Base-by-base conservation (phyloP, 2,329 filamentous ascomycete species). In the Falciphora oryzae region DNA sequence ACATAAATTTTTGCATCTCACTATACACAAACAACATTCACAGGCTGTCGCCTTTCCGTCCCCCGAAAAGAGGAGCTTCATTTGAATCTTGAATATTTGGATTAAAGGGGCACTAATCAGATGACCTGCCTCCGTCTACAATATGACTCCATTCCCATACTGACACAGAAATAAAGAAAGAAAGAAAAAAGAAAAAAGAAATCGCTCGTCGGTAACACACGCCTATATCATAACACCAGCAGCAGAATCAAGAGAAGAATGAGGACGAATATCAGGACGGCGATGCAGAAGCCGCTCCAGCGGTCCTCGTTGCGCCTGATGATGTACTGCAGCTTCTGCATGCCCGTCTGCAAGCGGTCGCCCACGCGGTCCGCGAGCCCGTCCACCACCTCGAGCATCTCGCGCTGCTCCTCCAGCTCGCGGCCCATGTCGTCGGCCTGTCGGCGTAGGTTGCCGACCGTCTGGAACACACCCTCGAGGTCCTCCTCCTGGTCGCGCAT, bases 341-440 rank as follows among this genome's bases (percentile, higher is more conserved):
- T 86, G 27, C 95, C 95, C 65, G 84, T 92, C 78, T 92, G 87
- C 71, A 99, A 77, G 73, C 95, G 89, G 1, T 92, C 91, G 18
- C 92, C 91, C 1, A 99, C 93, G 44, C 94, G 84, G 75, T 98
- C 93, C 4, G 92, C 92, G 65, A 96, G 81, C 35, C 83, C 85
- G 76, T 98, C 94, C 57, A 96, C 90, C 63, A 91, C 88, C 68
- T 95, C 89, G 65, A 99, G 82, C 85, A 98, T 89, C 75, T 93
- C 91, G 28, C 84, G 85, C 81, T 99, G 95, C 79, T 99, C 95
- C 77, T 97, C 96, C 59, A 99, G 81, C 80, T 99, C 95, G 65
- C 94, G 83, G 1, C 95, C 94, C 94, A 99, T 99, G 70, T 93
- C 91, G 76, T 96, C 89, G 1, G 95, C 96, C 81, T 98, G 95